Base-by-base conservation (phyloP, 2,329 filamentous ascomycete genomes). In the Xylaria sp. region DNA sequence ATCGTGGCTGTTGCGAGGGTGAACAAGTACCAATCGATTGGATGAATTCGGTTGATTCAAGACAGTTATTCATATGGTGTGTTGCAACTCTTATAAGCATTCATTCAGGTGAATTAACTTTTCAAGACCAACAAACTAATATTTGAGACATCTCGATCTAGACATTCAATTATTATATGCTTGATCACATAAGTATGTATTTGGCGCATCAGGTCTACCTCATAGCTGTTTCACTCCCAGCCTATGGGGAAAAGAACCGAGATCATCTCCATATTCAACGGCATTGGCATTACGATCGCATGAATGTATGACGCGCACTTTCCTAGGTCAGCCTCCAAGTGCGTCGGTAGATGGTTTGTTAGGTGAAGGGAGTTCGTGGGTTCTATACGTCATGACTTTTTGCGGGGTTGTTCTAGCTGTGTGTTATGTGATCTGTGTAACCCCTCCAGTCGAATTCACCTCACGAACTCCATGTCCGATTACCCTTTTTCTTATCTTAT, bases 1-100 rank as follows among this genome's bases (percentile, higher is more conserved):
- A 90, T 91, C 1, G 23, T 68, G 52, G 28, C 13, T 37, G 18
- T 34, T 6, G 28, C 28, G 4, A 10, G 31, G 48, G 9, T 4
- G n/a, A 46, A 18, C 23, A 10, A 28, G 12, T 25, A 39, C 18
- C 2, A 5, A 23, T 8, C 9, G 18, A 13, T 58, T n/a, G 31
- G 31, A 31, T 20, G 8, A 15, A 15, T 46, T 28, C 23, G 52
- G 7, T 50, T 50, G 18, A 23, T 23, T 20, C 3, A 18, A 25
- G 13, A 23, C 18, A 25, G 46, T 50, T 10, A 12, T 37, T 55
- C 8, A 20, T 3, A 13, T 55, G 8, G 5, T 20, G n/a, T 18
- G 50, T 34, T 34, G 31, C 13, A 15, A 56, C 23, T 8, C 9
- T 50, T 52, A 31, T 28, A 18, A 4, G 28, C 7, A n/a, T 37